Percentiles rank a stretch among this genome's conserved stretches.
Conservation (phyloP, 1,284 basidiomycete species). For the Hemileia vastatrix region DNA sequence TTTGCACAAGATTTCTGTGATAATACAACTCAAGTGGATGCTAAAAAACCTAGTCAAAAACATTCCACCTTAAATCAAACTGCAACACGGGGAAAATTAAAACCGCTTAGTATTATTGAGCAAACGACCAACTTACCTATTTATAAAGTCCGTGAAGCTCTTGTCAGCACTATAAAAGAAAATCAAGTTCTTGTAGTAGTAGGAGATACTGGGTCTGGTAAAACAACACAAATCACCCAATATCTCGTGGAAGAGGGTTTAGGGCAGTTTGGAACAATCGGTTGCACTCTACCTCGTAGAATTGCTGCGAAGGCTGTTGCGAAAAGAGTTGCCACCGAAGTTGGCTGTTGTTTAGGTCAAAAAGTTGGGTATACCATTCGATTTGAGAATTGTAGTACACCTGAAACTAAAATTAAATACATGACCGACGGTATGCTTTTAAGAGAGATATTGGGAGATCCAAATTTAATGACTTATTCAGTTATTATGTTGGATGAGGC, state of each 20-base stretch:
- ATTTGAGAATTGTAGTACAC: conserved; percentile 96
- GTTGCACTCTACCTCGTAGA: conserved; percentile 95
- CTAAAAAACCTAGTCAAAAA: conserved; percentile 65
- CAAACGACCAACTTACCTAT: conserved; percentile 86
- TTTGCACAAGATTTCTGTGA: conserved; percentile 92
- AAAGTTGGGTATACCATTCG: conserved; percentile 98
- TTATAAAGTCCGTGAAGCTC: conserved; percentile 83
- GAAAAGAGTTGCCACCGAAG: conserved; percentile 95
- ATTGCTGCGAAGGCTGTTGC: conserved; percentile 99
- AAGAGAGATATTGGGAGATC: conserved; percentile 90
- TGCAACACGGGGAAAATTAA: conserved; percentile 91
- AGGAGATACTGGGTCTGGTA: conserved; percentile 64
- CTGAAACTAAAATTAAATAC: conserved; percentile 98
- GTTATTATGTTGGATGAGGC: conserved; percentile 98
- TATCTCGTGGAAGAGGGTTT: conserved; percentile 82
- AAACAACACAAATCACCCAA: conserved; percentile 67
- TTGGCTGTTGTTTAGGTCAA: conserved; percentile 88
- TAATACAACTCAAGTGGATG: conserved; percentile 65
- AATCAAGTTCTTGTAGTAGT: conserved; percentile 91
- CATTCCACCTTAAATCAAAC: conserved; percentile 88
- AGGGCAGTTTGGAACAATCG: conserved; percentile 76
- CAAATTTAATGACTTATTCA: conserved; percentile 80
- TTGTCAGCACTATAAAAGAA: conserved; percentile 84
- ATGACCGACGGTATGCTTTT: conserved; percentile 99
- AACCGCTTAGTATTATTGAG: conserved; percentile 79